Base-by-base conservation (phyloP, 192 early-diverging fungal genomes). In the Podila minutissima region DNA sequence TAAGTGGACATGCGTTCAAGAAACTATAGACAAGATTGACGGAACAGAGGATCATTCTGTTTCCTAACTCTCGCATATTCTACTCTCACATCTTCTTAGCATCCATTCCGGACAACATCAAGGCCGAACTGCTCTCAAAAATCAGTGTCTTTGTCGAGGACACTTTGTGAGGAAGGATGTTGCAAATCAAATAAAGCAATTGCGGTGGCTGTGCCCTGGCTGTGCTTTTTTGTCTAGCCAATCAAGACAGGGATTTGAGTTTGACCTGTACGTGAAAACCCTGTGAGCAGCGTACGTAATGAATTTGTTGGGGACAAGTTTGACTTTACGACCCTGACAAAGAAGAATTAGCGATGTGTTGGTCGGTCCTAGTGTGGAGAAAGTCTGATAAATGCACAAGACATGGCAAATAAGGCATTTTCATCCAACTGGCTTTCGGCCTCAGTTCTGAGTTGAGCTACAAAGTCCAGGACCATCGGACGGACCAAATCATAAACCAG, bases 71-170 rank as follows among this genome's bases (percentile, higher is more conserved):
- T 15, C 41, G 15, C 15, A 15, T 4, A 0, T 17, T 8, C 7
- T 46, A 4, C 61, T 10, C 17, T 24, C 5, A 32, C 13, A 10
- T 20, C 6, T 3, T 31, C 59, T 46, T 24, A 79, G 76, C 69
- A 17, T 61, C 76, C 28, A 67, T 79, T 12, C 76, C 76, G 38
- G 76, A 79, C 46, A 72, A 72, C 31, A 59, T 79, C 65, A 79
- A 79, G 50, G 66, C 66, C 17, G 76, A 79, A 32, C 63, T 79
- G 1, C 69, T 79, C 12, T 26, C 70, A 0, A 69, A 72, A n/a
- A 72, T 79, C 49, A 79, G 70, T 26, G 66, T 69, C 8, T 79
- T 79, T 59, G 46, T 79, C 17, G 76, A 79, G 46, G 76, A 79
- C 13, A 71, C 29, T 13, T 35, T 77, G 62, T 77, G 32, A 76